phyloP scores from a whole-genome alignment of 2,329 filamentous ascomycete genomes.

The Colletotrichum graminicola region DNA sequence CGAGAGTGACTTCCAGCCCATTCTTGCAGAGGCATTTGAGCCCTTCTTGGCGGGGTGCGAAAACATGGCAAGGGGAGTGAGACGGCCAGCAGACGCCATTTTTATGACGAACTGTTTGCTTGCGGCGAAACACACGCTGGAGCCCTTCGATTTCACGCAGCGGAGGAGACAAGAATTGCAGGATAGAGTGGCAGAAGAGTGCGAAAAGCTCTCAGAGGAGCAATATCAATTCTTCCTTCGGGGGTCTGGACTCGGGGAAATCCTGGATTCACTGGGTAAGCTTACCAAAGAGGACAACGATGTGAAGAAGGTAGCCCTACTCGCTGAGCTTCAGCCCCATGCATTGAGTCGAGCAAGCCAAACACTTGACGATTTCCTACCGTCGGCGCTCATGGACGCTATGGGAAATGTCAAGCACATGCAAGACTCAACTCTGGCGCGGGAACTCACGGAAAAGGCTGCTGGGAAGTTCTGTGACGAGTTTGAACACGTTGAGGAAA shows the following conservation, averaged over 20 bases:
- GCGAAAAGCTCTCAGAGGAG: conserved; percentile 70
- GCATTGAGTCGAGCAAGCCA: conserved; percentile 78
- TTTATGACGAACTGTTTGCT: conserved; percentile 81
- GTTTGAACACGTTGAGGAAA: conserved; percentile 74
- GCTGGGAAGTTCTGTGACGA: conserved; percentile 86
- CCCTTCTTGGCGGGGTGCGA: conserved; percentile 85
- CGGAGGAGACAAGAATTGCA: conserved; percentile 68
- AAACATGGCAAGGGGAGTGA: conserved; percentile 73
- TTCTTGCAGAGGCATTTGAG: conserved; percentile 84
- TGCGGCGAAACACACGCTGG: conserved; percentile 67
- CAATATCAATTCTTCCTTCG: conserved; percentile 81
- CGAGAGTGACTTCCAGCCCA: conserved; percentile 78
- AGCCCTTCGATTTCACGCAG: conserved; percentile 73
- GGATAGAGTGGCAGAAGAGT: conserved; percentile 66
- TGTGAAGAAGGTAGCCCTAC: conserved; percentile 58
- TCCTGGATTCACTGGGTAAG: conserved; percentile 70
- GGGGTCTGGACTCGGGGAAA: conserved; percentile 77
- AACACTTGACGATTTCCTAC: conserved; percentile 88
- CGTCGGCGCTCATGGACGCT: conserved; percentile 92
- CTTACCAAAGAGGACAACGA: conserved; percentile 50
- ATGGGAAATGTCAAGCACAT: conserved; percentile 83
- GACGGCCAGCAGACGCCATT: conserved; percentile 71
- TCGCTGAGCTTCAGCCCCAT: conserved; percentile 67
- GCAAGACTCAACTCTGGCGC: conserved; percentile 77
- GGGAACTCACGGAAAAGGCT: conserved; percentile 84